These are phyloP conservation scores for Aspergillus sp. DNA, from an alignment of 2,329 filamentous ascomycete genomes.

Conservation along the genomic window DNA sequence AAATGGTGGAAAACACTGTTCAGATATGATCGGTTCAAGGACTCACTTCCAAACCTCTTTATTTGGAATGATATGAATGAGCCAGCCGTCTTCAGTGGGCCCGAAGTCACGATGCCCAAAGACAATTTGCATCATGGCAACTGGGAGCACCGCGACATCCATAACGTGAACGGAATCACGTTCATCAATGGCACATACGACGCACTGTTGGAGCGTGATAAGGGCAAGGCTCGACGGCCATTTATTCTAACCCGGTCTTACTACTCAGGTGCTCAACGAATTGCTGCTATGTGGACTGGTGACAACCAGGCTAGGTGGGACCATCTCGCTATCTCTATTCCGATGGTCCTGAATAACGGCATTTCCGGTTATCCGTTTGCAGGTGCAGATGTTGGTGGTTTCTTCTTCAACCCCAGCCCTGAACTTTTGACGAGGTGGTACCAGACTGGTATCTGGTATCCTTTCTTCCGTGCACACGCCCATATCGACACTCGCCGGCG, in stretches of 20 bases:
- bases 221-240: slow-evolving; percentile 74
- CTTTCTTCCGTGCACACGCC: slow-evolving; percentile 94
- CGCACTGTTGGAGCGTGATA: slow-evolving; percentile 73
- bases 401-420: slow-evolving; percentile 93
- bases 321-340: slow-evolving; percentile 78
- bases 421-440: slow-evolving; percentile 93
- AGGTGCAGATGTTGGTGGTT: slow-evolving; percentile 91
- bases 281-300: slow-evolving; percentile 97
- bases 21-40: slow-evolving; percentile 80
- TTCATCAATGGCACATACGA: slow-evolving; percentile 91
- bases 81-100: slow-evolving; percentile 96
- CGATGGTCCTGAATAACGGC: slow-evolving; percentile 89
- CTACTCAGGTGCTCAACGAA: slow-evolving; percentile 80
- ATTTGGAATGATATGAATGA: slow-evolving; percentile 99
- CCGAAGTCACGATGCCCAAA: slow-evolving; percentile 97
- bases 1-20: slow-evolving; percentile 89
- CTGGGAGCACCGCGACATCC: slow-evolving; percentile 95
- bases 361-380: slow-evolving; percentile 90
- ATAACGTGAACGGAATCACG: slow-evolving; percentile 92
- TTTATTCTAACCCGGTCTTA: slow-evolving; percentile 92
- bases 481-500: slow-evolving; percentile 93
- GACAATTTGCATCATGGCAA: slow-evolving; percentile 85
- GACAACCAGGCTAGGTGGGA: slow-evolving; percentile 94
- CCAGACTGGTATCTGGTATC: slow-evolving; percentile 92
- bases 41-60: slow-evolving; percentile 76